Evolutionary conservation across 2,329 filamentous ascomycete genomes (phyloP).

Genomic region (Corynespora cassiicola): DNA sequence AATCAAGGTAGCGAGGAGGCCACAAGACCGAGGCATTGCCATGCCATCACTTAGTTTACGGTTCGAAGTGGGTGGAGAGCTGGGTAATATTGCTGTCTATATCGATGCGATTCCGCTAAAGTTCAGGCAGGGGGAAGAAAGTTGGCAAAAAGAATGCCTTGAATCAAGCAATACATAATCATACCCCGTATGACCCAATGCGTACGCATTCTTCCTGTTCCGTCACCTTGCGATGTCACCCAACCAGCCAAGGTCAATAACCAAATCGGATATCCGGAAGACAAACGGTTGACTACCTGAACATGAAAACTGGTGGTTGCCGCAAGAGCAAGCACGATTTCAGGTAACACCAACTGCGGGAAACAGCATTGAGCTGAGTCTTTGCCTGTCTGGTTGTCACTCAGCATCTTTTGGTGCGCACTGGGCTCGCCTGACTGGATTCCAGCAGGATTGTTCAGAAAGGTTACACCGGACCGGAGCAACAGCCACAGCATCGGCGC

Average conservation of each 20-base stretch:
- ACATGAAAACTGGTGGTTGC: conserved; percentile 86
- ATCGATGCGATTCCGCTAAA: too few relatives aligned
- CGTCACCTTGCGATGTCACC: conserved; percentile 12
- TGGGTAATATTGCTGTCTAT: too few relatives aligned
- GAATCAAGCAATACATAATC: conserved; percentile 81
- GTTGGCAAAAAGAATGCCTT: conserved; percentile 82
- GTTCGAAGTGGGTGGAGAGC: too few relatives aligned
- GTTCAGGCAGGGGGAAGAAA: conserved; percentile 88
- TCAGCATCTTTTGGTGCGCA: too few relatives aligned
- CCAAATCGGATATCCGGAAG: conserved; percentile 89
- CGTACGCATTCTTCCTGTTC: conserved; percentile 3
- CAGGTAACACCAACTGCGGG: conserved; percentile 68
- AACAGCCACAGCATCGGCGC: conserved; percentile 76
- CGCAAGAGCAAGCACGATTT: conserved; percentile 73
- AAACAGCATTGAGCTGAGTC: too few relatives aligned
- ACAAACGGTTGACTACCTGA: conserved; percentile 89
- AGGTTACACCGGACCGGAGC: conserved; percentile 58
- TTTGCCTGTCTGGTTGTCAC: too few relatives aligned
- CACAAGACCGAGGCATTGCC: too few relatives aligned
- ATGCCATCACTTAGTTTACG: too few relatives aligned
- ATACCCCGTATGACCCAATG: conserved; percentile 56
- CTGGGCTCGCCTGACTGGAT: too few relatives aligned
- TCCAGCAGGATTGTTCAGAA: conserved; percentile 52
- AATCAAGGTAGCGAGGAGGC: too few relatives aligned
- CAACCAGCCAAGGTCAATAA: conserved; percentile 76